phyloP scores from a whole-genome alignment of 768 basidiomycete species.

The Rhodotorula sphaerocarpa region DNA sequence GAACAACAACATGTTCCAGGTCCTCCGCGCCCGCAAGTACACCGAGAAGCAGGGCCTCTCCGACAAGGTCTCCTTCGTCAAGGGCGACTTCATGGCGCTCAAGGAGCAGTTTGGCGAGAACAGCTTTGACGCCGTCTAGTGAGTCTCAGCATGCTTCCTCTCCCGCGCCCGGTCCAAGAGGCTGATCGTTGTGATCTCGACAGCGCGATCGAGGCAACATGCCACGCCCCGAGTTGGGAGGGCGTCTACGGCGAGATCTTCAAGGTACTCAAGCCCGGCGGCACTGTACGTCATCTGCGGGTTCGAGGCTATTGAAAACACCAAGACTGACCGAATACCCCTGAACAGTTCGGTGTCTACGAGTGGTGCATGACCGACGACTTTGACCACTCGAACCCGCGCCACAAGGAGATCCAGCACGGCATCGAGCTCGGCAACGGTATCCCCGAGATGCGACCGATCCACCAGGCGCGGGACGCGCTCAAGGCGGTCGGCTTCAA shows the following conservation, averaged over 20 bases:
- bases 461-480: conserved; percentile 63
- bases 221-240: conserved; percentile 90
- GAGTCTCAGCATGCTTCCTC: not conserved
- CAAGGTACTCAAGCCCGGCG: conserved; percentile 92
- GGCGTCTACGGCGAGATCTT: conserved; percentile 89
- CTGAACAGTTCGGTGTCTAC: conserved; percentile 86
- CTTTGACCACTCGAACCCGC: conserved; percentile 72
- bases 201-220: conserved; percentile 96
- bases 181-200: conserved; percentile 54
- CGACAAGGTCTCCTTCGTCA: conserved; percentile 68
- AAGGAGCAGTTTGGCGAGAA: conserved; percentile 82
- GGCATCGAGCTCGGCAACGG: conserved; percentile 89
- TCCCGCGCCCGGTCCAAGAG: too few relatives aligned
- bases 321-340: conserved; percentile 46
- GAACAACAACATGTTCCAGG: conserved; percentile 95
- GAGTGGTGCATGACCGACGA: conserved; percentile 98
- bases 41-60: conserved; percentile 67
- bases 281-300: conserved; percentile 46
- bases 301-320: not conserved
- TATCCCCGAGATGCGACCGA: conserved; percentile 90
- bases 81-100: conserved; percentile 96
- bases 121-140: conserved; percentile 84
- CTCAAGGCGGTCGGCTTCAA: conserved; percentile 69
- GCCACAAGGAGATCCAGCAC: conserved; percentile 85
- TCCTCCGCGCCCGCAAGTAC: conserved; percentile 74